Evolutionary conservation across 371 early-diverging fungal species (phyloP).

Genomic region (Mucor mucedo): DNA sequence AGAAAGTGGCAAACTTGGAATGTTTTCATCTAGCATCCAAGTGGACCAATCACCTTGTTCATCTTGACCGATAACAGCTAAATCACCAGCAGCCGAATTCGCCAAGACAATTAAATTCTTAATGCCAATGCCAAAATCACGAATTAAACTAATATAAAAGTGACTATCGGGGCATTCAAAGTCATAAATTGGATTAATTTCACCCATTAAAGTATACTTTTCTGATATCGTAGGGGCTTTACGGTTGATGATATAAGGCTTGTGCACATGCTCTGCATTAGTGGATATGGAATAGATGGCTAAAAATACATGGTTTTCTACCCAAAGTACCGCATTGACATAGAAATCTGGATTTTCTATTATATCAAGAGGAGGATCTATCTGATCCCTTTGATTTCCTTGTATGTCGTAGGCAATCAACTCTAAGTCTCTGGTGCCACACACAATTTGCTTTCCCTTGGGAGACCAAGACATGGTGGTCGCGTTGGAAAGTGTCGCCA

Average conservation of each 20-base stretch:
- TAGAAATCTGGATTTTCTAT: neutral
- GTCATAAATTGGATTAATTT: constrained; percentile 40
- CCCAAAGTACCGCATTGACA: constrained; percentile 48
- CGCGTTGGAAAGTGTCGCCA: constrained; percentile 19
- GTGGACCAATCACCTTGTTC: constrained; percentile 45
- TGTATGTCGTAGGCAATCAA: constrained; percentile 37
- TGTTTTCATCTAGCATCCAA: constrained; percentile 40
- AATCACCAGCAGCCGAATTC: constrained; percentile 39
- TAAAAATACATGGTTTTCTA: constrained; percentile 43
- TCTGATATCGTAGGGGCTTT: neutral
- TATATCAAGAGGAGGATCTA: neutral
- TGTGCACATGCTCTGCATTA: neutral
- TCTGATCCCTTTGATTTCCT: constrained; percentile 35
- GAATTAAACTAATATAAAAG: constrained; percentile 44
- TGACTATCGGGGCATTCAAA: constrained; percentile 35
- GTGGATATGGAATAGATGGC: constrained; percentile 27
- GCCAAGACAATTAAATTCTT: constrained; percentile 38
- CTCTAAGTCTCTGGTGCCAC: constrained; percentile 40
- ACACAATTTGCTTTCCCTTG: constrained; percentile 57
- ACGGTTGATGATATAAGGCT: constrained; percentile 19
- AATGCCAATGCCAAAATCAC: constrained; percentile 37
- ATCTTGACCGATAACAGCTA: constrained; percentile 46
- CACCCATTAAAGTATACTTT: constrained; percentile 23
- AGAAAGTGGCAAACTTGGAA: constrained; percentile 40
- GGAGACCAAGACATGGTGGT: constrained; percentile 57